Evolutionary conservation across 2,329 filamentous ascomycete species (phyloP).

Genomic region (Microdochium trichocladiopsis): DNA sequence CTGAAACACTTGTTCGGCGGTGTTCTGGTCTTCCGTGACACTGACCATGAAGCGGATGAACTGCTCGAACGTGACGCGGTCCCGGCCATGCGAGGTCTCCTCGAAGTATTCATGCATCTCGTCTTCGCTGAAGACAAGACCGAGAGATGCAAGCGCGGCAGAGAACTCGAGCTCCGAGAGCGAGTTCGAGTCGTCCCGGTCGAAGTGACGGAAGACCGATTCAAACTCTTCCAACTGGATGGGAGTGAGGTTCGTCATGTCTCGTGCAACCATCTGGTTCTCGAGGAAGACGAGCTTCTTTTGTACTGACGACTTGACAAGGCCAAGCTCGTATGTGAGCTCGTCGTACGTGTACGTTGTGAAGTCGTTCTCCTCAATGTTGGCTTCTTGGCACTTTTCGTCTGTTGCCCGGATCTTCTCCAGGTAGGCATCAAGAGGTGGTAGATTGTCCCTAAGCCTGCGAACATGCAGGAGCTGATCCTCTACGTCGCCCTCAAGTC

Average conservation of each 20-base stretch:
- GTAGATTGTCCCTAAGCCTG: constrained; percentile 75
- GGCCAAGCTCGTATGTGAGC: constrained; percentile 82
- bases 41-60: constrained; percentile 99
- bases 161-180: constrained; percentile 93
- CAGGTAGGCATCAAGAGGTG: constrained; percentile 86
- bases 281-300: constrained; percentile 97
- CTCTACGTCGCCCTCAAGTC: constrained; percentile 94
- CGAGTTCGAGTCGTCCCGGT: constrained; percentile 84
- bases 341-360: constrained; percentile 99
- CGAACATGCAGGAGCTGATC: constrained; percentile 87
- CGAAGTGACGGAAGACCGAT: constrained; percentile 96
- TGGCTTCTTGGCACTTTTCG: constrained; percentile 86
- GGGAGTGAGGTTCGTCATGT: constrained; percentile 97
- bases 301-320: constrained; percentile 86
- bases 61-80: constrained; percentile 91
- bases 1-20: constrained; percentile 96
- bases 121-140: constrained; percentile 91
- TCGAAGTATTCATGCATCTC: constrained; percentile 97
- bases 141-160: constrained; percentile 88
- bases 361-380: constrained; percentile 98
- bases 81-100: constrained; percentile 72
- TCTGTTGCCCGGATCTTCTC: constrained; percentile 82
- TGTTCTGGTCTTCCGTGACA: constrained; percentile 98
- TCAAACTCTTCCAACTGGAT: constrained; percentile 99
- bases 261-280: constrained; percentile 96